Percentiles rank a stretch among this genome's conserved stretches.
Evolutionary conservation across 768 basidiomycete genomes (phyloP).

Genomic region (Phylloporus rhodoxanthus): DNA sequence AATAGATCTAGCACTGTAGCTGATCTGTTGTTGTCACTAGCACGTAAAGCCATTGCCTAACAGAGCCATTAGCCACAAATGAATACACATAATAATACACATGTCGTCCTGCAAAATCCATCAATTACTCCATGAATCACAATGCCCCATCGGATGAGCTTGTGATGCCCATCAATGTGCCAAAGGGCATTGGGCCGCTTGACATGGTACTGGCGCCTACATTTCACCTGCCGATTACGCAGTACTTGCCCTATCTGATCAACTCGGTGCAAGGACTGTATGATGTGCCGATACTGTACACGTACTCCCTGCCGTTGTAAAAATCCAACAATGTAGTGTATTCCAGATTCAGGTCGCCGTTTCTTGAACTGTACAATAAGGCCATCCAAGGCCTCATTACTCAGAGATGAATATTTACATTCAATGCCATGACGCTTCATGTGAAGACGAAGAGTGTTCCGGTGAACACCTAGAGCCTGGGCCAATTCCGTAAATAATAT

Average conservation of each 20-base stretch:
- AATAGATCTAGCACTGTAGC: neutral
- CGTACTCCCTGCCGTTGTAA: neutral
- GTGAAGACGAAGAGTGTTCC: neutral
- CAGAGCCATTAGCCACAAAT: too few relatives aligned
- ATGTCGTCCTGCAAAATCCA: conserved; percentile 22
- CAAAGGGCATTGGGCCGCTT: conserved; percentile 6
- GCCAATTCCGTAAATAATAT: neutral
- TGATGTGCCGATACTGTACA: neutral
- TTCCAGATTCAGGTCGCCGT: neutral
- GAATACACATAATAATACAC: too few relatives aligned
- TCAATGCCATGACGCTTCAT: neutral
- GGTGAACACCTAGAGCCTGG: neutral
- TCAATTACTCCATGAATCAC: conserved; percentile 25
- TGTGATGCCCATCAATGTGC: conserved; percentile 24
- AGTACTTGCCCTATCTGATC: neutral
- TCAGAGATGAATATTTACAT: neutral
- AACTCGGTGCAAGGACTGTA: neutral
- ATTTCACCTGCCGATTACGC: neutral
- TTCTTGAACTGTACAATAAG: neutral
- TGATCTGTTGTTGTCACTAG: neutral
- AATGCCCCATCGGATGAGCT: conserved; percentile 22
- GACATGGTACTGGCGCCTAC: neutral
- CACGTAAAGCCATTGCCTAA: neutral
- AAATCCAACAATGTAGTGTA: neutral
- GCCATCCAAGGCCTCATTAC: neutral